Conservation (phyloP, 192 early-diverging fungal genomes). For the Podila epigama region DNA sequence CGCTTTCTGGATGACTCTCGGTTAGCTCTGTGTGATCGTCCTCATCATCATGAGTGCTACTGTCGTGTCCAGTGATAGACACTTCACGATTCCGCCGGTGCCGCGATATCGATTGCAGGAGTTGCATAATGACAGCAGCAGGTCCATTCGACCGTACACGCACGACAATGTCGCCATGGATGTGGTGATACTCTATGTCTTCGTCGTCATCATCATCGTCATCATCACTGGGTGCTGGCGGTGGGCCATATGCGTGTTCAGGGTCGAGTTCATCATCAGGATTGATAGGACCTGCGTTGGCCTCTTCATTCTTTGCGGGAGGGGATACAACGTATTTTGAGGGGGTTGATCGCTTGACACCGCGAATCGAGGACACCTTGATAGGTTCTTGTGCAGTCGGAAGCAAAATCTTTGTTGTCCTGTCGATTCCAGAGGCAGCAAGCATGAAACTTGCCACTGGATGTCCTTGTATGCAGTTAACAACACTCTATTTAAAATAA, state of each 20-base stretch:
- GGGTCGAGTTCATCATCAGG: constrained; percentile 13
- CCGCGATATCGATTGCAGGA: too few species aligned
- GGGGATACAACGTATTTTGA: not conserved
- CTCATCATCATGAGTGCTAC: not conserved
- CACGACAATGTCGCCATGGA: not conserved
- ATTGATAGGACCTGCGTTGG: not conserved
- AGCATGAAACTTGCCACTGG: constrained; percentile 61
- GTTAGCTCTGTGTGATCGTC: too few species aligned
- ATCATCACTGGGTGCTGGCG: not conserved
- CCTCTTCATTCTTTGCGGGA: too few species aligned
- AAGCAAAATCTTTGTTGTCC: constrained; percentile 73
- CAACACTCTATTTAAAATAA: constrained; percentile 24
- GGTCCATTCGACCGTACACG: too few species aligned
- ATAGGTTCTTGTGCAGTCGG: constrained; percentile 46
- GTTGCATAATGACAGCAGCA: too few species aligned
- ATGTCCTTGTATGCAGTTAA: constrained; percentile 63
- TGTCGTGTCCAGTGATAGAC: too few species aligned
- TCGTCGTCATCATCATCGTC: not conserved
- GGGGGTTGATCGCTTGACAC: constrained; percentile 4
- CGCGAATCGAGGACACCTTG: constrained; percentile 34
- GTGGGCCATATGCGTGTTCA: constrained; percentile 1
- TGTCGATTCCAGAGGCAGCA: constrained; percentile 80
- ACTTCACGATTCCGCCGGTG: too few species aligned
- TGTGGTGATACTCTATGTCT: not conserved
- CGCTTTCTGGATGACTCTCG: too few species aligned